Evolutionary conservation across 1,284 basidiomycete genomes (phyloP), one percentile per base, ranked within the genome.

Genomic region (Fomitopsis palustris): DNA sequence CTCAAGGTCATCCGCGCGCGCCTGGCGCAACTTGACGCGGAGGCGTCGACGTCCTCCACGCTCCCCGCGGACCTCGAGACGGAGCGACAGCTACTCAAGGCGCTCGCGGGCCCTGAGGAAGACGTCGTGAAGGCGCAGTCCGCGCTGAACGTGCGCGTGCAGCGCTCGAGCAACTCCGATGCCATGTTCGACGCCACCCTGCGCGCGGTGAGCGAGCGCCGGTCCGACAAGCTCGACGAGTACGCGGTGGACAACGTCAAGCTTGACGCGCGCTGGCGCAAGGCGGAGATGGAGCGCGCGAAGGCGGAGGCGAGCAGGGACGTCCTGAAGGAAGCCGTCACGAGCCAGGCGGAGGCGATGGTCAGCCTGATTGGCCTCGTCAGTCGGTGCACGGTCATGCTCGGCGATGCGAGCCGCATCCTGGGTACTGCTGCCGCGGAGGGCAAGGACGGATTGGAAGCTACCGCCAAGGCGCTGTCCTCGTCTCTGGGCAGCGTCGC

Each of bases 101-200:
- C 85, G 31, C 78, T 97, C 59, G 87, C 89, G 14, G 75, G 73
- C 3, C 83, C 87, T 2, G 91, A 95, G 69, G 92, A 95, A 68
- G 78, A 85, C 49, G 81, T 81, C 25, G 74, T 90, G 49, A 82
- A 79, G 59, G 72, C 84, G 7, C 83, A 86, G 61, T 88, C 89
- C 4, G 70, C 81, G 0, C 73, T 92, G 21, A 84, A 82, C 61
- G 72, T 76, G 39, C 84, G 86, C 45, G 72, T 93, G 19, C 82
- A 85, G 65, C 84, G 85, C 9, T 88, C 92, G 9, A 81, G 80
- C 57, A 93, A 93, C 68, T 87, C 92, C 14, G 81, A 80, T 54
- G 86, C 86, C 37, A 90, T 95, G 78, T 91, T 96, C 67, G 88
- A 93, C 31, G 90, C 89, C 9, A 88, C 90, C 33, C 82, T 97